Percentiles rank a stretch among this genome's conserved stretches.
These are phyloP conservation scores for Cunninghamia lanceolata DNA, from an alignment of 75 land plant species.

Conservation along the genomic window DNA sequence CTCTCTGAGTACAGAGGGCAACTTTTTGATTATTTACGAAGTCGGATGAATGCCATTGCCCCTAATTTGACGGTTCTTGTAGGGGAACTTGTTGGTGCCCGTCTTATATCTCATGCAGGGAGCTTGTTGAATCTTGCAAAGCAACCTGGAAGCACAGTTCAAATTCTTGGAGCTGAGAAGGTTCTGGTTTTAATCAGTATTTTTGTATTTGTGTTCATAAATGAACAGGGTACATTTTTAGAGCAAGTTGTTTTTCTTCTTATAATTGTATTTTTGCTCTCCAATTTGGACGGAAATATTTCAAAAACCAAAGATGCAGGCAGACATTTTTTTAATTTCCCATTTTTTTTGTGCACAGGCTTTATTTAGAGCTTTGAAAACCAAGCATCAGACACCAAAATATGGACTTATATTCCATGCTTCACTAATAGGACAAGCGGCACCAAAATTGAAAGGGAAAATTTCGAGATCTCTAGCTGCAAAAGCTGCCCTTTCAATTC, in stretches of 20 bases:
- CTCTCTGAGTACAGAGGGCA: conserved; percentile 88
- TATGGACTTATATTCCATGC: conserved; percentile 95
- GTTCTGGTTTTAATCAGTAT: conserved; percentile 5
- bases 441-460: conserved; percentile 86
- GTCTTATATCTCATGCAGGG: conserved; percentile 92
- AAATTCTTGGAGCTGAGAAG: conserved; percentile 95
- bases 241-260: no score
- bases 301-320: background rate
- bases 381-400: conserved; percentile 91
- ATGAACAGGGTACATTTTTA: no score
- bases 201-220: background rate
- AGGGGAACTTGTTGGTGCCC: conserved; percentile 95
- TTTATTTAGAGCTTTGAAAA: conserved; percentile 80
- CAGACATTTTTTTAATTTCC: background rate
- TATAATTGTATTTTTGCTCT: no score
- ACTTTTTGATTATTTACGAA: conserved; percentile 81
- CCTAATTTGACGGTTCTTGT: conserved; percentile 91
- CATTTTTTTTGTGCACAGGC: conserved; percentile 32
- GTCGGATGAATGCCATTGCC: conserved; percentile 91
- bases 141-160: conserved; percentile 93
- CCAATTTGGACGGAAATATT: no score
- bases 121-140: conserved; percentile 84
- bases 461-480: conserved; percentile 91
- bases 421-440: conserved; percentile 86
- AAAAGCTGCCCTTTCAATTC: conserved; percentile 77